Evolutionary conservation across 768 basidiomycete genomes (phyloP), one percentile per base, ranked within the genome.

Genomic region (Rhodotorula graminis): DNA sequence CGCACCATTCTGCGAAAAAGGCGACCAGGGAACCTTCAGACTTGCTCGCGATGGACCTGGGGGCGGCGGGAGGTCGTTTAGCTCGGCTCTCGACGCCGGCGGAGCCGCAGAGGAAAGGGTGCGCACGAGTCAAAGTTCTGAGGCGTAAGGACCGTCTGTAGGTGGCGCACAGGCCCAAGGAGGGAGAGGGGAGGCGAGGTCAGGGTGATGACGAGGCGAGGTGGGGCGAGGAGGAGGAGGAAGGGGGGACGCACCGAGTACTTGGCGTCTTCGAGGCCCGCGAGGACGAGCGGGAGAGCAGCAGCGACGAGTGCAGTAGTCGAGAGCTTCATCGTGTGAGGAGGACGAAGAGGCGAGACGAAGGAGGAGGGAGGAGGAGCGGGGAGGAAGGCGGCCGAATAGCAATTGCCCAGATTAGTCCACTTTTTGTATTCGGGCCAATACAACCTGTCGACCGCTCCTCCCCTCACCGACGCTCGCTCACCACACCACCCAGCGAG

Each of bases 121-220:
- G 76, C 89, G 70, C 92, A 84, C 12, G 89, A 84, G 75, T 92
- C 86, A 78, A 94, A 96, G 74, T 87, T 89, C 77, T 85, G 83
- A 29, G 84, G 80, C 77, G 91, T 89, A 62, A 96, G 84, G 18
- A 67, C 71, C 29, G 75, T 76, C 74, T 76, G 71, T 21, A 10
- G 8, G 25, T 33, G 19, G n/a, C 31, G 46, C 29, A 31, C 2
- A 25, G 33, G 16, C 23, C 1, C 5, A 23, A 31, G 56, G 11
- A 15, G 21, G 7, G 33, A 14, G 33, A 23, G 49, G 2, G 44
- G 27, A 8, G 33, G 14, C 25, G 58, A 44, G 44, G n/a, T 25
- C 19, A 21, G 62, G 18, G 29, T 31, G 55, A 56, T n/a, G 53
- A 31, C 55, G 55, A 33, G 33, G 15, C 27, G n/a, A 55, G 53